Conservation (phyloP, 139 green algal species). For the Chlamydomonas schloesseri region DNA sequence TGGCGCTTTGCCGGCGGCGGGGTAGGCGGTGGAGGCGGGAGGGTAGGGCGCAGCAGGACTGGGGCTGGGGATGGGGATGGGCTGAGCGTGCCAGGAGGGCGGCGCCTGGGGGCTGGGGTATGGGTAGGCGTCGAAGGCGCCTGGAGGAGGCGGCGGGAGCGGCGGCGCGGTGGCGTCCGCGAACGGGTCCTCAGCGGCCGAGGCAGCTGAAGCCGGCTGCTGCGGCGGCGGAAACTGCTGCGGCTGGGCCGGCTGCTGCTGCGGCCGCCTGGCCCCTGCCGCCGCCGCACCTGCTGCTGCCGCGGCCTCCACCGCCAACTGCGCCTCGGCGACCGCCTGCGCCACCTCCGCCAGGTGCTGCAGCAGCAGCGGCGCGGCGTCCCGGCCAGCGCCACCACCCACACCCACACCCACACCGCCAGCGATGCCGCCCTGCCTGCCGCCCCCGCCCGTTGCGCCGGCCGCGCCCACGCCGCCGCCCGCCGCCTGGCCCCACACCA, state of each 20-base stretch:
- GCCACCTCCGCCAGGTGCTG: not conserved
- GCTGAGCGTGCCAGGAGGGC: not conserved
- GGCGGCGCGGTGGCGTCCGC: conserved; percentile 2
- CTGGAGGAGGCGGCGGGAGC: not conserved
- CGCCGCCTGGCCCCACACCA: not conserved
- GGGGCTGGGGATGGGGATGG: no score
- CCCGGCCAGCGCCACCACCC: not conserved
- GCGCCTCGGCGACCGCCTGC: not conserved
- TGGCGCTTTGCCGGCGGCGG: no score
- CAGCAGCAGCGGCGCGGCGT: not conserved
- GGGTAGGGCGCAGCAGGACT: not conserved
- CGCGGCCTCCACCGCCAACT: not conserved
- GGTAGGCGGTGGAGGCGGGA: not conserved
- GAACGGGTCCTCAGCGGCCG: not conserved
- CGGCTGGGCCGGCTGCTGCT: not conserved
- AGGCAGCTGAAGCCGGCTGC: not conserved
- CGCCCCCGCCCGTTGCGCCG: not conserved
- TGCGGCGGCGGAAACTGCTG: not conserved
- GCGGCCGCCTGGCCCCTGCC: not conserved
- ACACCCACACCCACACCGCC: not conserved
- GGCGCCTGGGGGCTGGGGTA: not conserved
- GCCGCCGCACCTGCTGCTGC: no score
- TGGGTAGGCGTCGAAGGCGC: not conserved
- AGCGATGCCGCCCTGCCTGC: not conserved
- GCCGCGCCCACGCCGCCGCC: not conserved